Evolutionary conservation across 1,139 yeast genomes (phyloP), one percentile per base, ranked within the genome.

Genomic region (Taphrina communis): DNA sequence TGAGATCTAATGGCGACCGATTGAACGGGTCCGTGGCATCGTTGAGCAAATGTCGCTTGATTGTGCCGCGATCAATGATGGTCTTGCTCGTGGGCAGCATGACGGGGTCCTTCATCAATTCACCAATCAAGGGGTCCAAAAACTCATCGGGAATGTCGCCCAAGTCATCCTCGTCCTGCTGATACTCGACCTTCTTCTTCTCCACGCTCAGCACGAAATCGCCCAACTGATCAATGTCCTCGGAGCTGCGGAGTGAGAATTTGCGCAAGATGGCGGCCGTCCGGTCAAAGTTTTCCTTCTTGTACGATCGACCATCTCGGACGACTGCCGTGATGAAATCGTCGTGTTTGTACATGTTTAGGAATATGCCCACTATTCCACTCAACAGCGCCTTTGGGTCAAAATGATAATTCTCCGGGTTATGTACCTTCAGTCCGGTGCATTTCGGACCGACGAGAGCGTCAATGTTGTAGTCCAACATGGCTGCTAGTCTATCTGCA

Each of bases 21-120:
- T 94, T 95, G 80, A 95, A 95, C 12, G 99, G 99, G 80, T 95
- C 99, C 0, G 97, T 93, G 0, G 97, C 86, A 79, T 94, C 98
- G 80, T 94, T 90, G 77, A 95, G 84, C 72, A 95, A 82, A 82
- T 95, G 99, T 0, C 97, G 91, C 77, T 92, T 93, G 75, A 95
- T 90, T 0, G 98, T 95, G 31, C 95, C 84, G 75, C 96, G 82
- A 77, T 95, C 99, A 74, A 95, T 90, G 66, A 88, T 86, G 17
- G 93, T 85, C 74, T 85, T 88, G 0, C 97, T 90, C 6, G 90
- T 82, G 6, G 99, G 99, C 74, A 95, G 83, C 35, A 85, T 88
- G 3, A 95, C 99, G 0, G 99, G 99, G 77, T 95, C 96, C 74
- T 87, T 90, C 99, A 95, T 95, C 58, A 95, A 77, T 0, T 97